Percentiles rank a stretch among this genome's conserved stretches.
These are phyloP conservation scores for Daldinia sp. DNA, from an alignment of 2,329 filamentous ascomycete genomes.

Conservation along the genomic window DNA sequence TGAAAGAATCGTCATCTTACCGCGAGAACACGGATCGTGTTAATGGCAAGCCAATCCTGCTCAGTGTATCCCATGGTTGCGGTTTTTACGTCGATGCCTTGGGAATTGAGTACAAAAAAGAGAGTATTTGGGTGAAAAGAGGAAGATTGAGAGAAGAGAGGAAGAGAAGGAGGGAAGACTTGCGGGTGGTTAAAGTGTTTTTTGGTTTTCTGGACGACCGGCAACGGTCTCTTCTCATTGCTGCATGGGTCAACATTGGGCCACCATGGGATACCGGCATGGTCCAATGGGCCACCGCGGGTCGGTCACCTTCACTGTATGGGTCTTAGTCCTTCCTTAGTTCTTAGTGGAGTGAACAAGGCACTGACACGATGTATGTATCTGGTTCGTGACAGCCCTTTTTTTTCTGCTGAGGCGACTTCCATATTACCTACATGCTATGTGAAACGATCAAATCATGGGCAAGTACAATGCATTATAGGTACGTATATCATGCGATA, in stretches of 20 bases:
- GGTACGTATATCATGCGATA: too few relatives aligned
- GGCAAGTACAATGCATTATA: not conserved
- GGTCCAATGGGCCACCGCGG: too few relatives aligned
- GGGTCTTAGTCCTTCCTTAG: constrained; percentile 15
- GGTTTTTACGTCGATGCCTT: constrained; percentile 40
- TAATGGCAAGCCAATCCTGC: constrained; percentile 89
- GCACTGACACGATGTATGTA: constrained; percentile 26
- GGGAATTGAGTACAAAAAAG: constrained; percentile 20
- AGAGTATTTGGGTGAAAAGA: not conserved
- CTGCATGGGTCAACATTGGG: constrained; percentile 26
- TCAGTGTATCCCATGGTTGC: constrained; percentile 87
- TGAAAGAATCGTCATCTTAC: constrained; percentile 64
- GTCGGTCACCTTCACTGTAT: too few relatives aligned
- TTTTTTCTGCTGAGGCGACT: not conserved
- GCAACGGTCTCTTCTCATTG: constrained; percentile 27
- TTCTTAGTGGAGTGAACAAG: not conserved
- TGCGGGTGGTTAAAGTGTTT: constrained; percentile 43
- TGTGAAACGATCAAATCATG: not conserved
- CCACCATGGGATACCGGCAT: too few relatives aligned
- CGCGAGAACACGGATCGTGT: constrained; percentile 96
- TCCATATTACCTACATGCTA: too few relatives aligned
- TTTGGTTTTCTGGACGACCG: constrained; percentile 18
- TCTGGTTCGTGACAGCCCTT: constrained; percentile 7
- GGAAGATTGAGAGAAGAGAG: constrained; percentile 11
- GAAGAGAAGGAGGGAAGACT: constrained; percentile 37